phyloP scores from a whole-genome alignment of 2,329 filamentous ascomycete species.

The Aspergillus clavatus region DNA sequence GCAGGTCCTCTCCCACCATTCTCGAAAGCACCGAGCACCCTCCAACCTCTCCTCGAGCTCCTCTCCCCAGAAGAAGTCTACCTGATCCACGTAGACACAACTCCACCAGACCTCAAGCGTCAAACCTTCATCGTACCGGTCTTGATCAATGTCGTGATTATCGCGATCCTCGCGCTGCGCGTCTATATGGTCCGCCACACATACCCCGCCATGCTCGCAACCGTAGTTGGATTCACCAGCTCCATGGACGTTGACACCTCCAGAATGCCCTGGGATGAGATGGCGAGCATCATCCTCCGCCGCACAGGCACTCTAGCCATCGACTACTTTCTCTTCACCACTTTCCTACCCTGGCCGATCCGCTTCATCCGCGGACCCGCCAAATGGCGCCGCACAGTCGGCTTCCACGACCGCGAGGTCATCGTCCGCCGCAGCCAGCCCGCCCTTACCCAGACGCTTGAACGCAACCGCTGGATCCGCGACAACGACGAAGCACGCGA shows the following conservation, averaged over 20 bases:
- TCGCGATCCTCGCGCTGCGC: slow-evolving; percentile 61
- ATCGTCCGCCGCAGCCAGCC: slow-evolving; percentile 69
- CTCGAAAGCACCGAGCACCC: slow-evolving; percentile 56
- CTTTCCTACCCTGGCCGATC: slow-evolving; percentile 68
- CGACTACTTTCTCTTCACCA: slow-evolving; percentile 65
- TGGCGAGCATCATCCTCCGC: slow-evolving; percentile 53
- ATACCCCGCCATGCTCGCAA: slow-evolving; percentile 64
- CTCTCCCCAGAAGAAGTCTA: slow-evolving; percentile 70
- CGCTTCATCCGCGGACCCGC: slow-evolving; percentile 66
- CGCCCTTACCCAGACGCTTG: slow-evolving; percentile 61
- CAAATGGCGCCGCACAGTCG: slow-evolving; percentile 67
- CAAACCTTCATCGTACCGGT: slow-evolving; percentile 79
- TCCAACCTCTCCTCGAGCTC: slow-evolving; percentile 61
- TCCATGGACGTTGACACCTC: slow-evolving; percentile 60
- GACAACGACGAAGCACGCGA: slow-evolving; percentile 53
- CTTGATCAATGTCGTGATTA: slow-evolving; percentile 67
- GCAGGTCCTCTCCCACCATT: slow-evolving; percentile 60
- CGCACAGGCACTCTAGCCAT: slow-evolving; percentile 64
- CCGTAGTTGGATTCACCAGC: slow-evolving; percentile 62
- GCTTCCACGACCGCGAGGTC: slow-evolving; percentile 75
- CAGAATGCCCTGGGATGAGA: slow-evolving; percentile 52
- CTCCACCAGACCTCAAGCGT: slow-evolving; percentile 66
- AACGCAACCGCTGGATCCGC: slow-evolving; percentile 42
- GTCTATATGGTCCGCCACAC: slow-evolving; percentile 64
- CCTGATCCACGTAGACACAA: slow-evolving; percentile 74